Evolutionary conservation across 2,329 filamentous ascomycete genomes (phyloP), one percentile per base, ranked within the genome.

Genomic region (Aureobasidium leucospermi): DNA sequence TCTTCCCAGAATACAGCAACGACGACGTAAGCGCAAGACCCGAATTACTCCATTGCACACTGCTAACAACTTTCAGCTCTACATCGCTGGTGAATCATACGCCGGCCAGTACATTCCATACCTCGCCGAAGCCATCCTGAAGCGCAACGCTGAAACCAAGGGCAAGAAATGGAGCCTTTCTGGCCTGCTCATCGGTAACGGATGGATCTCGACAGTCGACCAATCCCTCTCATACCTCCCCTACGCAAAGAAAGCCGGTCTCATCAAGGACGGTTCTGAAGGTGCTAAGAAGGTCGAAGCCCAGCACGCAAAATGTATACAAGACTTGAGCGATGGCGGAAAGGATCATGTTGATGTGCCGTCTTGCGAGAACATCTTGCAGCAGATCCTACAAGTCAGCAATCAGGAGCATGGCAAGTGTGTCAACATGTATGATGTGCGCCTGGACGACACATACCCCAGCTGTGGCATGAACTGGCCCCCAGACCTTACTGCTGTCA

Each of bases 381-480:
- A 85, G 59, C 77, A 85, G 9, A 83, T 97, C 53, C 81, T 97
- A 4, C 75, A 80, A 32, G 72, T 85, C 49, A 92, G 89, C 2
- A 64, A 62, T 23, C 75, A 79, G 61, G 79, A 82, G 56, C 77
- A 76, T 38, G 77, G 79, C 19, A 73, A 81, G 59, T 99, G 95
- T 73, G 73, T 86, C 71, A 99, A 99, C 76, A 96, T 97, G 90
- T 99, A 99, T 73, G 94, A 99, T 72, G 82, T 97, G 57, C 89
- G 93, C 48, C 81, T 96, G 48, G 85, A 80, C 64, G 94, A 99
- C 73, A 77, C 77, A 6, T 90, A 84, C 72, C 88, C 89, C 4
- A 87, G 86, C 63, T 99, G 94, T 72, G 94, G 94, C 65, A 96
- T 96, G 92, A 93, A 91, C 76, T 99, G 95, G 95, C 94, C 94